Base-by-base conservation (phyloP, 1,139 yeast species). In the Lodderomyces elongisporus region DNA sequence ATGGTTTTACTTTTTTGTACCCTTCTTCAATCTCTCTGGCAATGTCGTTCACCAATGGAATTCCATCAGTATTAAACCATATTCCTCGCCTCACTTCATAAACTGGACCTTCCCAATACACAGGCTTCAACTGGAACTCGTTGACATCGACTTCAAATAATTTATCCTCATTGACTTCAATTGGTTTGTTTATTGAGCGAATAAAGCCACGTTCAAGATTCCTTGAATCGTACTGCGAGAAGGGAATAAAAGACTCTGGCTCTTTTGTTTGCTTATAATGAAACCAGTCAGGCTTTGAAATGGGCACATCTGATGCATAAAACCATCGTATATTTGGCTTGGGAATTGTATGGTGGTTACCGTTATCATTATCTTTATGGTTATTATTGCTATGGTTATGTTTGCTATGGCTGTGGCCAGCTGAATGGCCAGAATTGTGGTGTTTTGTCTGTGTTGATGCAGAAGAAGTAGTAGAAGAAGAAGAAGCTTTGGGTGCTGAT, bases 41-140 rank as follows among this genome's bases (percentile, higher is more conserved):
- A 4, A 81, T 38, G 1, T 58, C 54, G 6, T 62, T 64, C 3
- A 70, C 56, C 17, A 87, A 56, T 0, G 96, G 96, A 5, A 54
- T 51, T 3, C 81, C 79, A 34, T 74, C 74, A 4, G 72, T 54
- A 32, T 68, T 62, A 51, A 85, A 87, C 98, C 98, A 89, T 1
- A 78, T 56, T 0, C 96, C 96, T 33, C 97, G 61, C 25, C 96
- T 66, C 1, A 89, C 85, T 42, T 84, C 91, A 50, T 79, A 91
- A 1, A 66, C 61, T 0, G 96, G 94, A 1, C 97, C 97, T 3
- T 77, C 80, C 97, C 97, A 89, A 53, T 80, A 89, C 0, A 81
- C 72, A 0, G 97, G 95, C 1, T 61, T 45, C 45, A 89, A 55
- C 34, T 69, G 70, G 52, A 77, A 68, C 5, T 60, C 54, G 2